Evolutionary conservation across 495 filamentous ascomycete species (phyloP).

Genomic region (Cudoniella acicularis): DNA sequence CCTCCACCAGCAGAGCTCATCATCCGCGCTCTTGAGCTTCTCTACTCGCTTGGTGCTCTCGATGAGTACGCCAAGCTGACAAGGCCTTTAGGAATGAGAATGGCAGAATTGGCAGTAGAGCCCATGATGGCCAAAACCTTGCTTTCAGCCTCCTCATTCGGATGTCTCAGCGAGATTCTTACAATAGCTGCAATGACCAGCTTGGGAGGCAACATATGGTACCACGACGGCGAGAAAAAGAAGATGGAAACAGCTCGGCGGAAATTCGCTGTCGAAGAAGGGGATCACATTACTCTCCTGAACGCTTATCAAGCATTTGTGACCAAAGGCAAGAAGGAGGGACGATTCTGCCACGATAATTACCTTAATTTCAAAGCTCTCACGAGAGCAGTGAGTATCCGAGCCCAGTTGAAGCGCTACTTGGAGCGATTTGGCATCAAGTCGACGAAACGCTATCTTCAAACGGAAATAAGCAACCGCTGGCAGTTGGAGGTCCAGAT

Average conservation of each 20-base stretch:
- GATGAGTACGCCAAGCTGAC: conserved; percentile 92
- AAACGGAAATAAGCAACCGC: conserved; percentile 17
- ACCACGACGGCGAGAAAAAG: conserved; percentile 73
- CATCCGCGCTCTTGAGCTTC: conserved; percentile 80
- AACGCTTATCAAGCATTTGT: conserved; percentile 93
- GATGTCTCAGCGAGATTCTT: conserved; percentile 80
- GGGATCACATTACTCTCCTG: conserved; percentile 89
- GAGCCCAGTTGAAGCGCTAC: conserved; percentile 81
- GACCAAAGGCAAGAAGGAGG: conserved; percentile 78
- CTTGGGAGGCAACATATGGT: conserved; percentile 76
- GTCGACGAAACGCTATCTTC: conserved; percentile 57
- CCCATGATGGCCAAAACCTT: conserved; percentile 96
- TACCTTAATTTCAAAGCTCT: conserved; percentile 82
- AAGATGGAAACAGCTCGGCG: conserved; percentile 65
- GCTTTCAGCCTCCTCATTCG: conserved; percentile 70
- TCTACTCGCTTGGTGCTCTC: conserved; percentile 85
- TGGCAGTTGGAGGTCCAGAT: conserved; percentile 33
- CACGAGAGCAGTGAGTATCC: conserved; percentile 77
- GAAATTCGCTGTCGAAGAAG: conserved; percentile 90
- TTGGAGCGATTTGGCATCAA: conserved; percentile 80
- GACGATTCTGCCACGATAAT: conserved; percentile 84
- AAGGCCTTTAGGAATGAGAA: conserved; percentile 76
- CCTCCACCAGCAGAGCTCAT: conserved; percentile 85
- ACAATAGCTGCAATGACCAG: conserved; percentile 94
- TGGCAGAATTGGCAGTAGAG: conserved; percentile 93